phyloP scores from a whole-genome alignment of 352 stramenopile species.

The Phytopythium chamaehyphon region DNA sequence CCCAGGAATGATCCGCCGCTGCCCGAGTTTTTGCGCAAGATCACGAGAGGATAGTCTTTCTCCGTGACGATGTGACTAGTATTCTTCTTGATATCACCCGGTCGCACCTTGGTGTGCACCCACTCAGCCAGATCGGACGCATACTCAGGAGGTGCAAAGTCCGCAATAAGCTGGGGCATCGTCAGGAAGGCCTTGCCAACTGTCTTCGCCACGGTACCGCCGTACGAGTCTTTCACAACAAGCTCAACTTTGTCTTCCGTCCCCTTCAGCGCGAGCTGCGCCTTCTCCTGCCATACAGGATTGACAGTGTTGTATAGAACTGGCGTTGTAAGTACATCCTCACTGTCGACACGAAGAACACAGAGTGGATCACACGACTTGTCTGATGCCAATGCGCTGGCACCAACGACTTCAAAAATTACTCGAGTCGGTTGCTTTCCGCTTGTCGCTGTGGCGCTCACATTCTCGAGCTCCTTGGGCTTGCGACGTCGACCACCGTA shows the following conservation, averaged over 20 bases:
- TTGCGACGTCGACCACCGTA: constrained; percentile 73
- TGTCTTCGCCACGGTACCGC: constrained; percentile 69
- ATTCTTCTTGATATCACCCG: constrained; percentile 78
- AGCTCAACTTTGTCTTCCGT: constrained; percentile 63
- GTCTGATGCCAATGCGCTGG: constrained; percentile 66
- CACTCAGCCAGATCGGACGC: constrained; percentile 74
- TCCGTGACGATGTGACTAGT: constrained; percentile 71
- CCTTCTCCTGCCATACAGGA: constrained; percentile 77
- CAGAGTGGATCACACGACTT: constrained; percentile 77
- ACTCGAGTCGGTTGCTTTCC: constrained; percentile 61
- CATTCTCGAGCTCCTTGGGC: constrained; percentile 66
- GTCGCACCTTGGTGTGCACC: constrained; percentile 77
- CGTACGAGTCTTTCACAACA: constrained; percentile 84
- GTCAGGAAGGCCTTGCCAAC: constrained; percentile 73
- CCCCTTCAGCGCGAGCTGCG: constrained; percentile 45
- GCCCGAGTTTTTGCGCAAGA: constrained; percentile 53
- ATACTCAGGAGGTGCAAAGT: constrained; percentile 73
- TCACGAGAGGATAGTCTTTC: constrained; percentile 72
- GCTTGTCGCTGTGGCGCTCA: constrained; percentile 42
- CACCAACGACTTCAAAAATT: constrained; percentile 63
- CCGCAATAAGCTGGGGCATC: constrained; percentile 67
- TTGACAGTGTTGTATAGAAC: constrained; percentile 87
- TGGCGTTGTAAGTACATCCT: constrained; percentile 61
- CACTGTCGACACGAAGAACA: constrained; percentile 67
- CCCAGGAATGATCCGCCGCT: constrained; percentile 15